These are phyloP conservation scores for Penicillium bovifimosum DNA, from an alignment of 495 filamentous ascomycete genomes.

Conservation along the genomic window DNA sequence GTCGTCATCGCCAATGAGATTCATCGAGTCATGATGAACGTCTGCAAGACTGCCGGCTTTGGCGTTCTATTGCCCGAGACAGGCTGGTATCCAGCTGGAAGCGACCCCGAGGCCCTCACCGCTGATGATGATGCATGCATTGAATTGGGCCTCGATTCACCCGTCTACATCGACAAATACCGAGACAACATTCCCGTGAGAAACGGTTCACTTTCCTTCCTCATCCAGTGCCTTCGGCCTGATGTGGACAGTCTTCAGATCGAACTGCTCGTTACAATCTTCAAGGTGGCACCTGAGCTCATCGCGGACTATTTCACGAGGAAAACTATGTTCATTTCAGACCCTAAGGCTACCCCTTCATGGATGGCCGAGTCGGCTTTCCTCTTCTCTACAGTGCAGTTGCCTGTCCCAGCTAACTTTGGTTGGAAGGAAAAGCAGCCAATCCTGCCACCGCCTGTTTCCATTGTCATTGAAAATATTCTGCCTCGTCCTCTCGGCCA, in stretches of 20 bases:
- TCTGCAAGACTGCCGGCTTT: constrained; percentile 64
- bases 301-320: constrained; percentile 77
- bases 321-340: constrained; percentile 75
- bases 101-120: constrained; percentile 46
- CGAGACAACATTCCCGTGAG: constrained; percentile 61
- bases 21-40: constrained; percentile 64
- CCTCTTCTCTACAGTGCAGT: constrained; percentile 67
- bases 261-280: constrained; percentile 73
- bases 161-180: constrained; percentile 61
- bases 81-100: constrained; percentile 69
- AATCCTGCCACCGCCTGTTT: constrained; percentile 64
- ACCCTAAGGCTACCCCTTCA: constrained; percentile 82
- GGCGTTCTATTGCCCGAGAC: constrained; percentile 64
- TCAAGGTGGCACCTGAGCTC: constrained; percentile 74
- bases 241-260: constrained; percentile 76
- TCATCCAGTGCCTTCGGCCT: constrained; percentile 74
- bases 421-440: constrained; percentile 52
- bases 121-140: constrained; percentile 46
- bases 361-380: constrained; percentile 94
- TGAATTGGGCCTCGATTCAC: constrained; percentile 63
- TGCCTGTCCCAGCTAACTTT: constrained; percentile 66
- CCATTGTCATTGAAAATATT: constrained; percentile 74
- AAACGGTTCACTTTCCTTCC: constrained; percentile 67
- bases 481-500: constrained; percentile 77
- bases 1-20: constrained; percentile 51